These are phyloP conservation scores for Infundibulicybe gibba DNA, from an alignment of 768 basidiomycete species.

Conservation along the genomic window DNA sequence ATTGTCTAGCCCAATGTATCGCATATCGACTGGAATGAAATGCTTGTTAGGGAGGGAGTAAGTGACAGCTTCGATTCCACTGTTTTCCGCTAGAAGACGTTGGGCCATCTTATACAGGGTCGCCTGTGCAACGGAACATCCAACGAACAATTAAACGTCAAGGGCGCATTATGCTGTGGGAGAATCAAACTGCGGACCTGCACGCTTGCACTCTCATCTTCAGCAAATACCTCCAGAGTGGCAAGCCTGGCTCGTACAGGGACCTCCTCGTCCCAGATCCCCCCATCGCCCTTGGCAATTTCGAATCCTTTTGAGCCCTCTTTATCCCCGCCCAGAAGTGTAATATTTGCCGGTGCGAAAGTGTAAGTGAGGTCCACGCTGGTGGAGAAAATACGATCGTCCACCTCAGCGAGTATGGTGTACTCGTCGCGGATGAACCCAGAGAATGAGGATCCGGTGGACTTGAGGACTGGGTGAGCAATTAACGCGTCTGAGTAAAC, in stretches of 20 bases:
- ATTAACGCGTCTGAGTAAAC: neutral
- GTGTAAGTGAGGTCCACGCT: slow-evolving; percentile 75
- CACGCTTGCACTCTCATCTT: slow-evolving; percentile 88
- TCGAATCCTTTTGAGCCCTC: slow-evolving; percentile 48
- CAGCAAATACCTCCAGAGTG: slow-evolving; percentile 80
- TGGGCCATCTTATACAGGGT: slow-evolving; percentile 90
- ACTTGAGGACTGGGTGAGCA: slow-evolving; percentile 72
- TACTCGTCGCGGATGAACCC: slow-evolving; percentile 81
- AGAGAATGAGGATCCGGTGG: slow-evolving; percentile 82
- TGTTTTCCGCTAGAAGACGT: slow-evolving; percentile 64
- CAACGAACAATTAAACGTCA: neutral
- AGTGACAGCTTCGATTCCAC: slow-evolving; percentile 50
- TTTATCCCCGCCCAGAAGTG: slow-evolving; percentile 41
- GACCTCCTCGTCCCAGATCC: slow-evolving; percentile 55
- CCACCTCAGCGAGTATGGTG: slow-evolving; percentile 81
- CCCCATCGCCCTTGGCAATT: slow-evolving; percentile 30
- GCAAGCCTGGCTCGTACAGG: slow-evolving; percentile 52
- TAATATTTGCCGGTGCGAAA: slow-evolving; percentile 47
- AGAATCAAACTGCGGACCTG: slow-evolving; percentile 52
- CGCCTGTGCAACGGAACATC: slow-evolving; percentile 51
- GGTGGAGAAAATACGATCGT: slow-evolving; percentile 90
- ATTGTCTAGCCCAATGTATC: slow-evolving; percentile 70
- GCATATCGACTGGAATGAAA: slow-evolving; percentile 87
- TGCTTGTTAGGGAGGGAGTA: slow-evolving; percentile 93
- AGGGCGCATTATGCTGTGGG: neutral